Evolutionary conservation across 768 basidiomycete species (phyloP).

Genomic region (Lactarius psammicola): DNA sequence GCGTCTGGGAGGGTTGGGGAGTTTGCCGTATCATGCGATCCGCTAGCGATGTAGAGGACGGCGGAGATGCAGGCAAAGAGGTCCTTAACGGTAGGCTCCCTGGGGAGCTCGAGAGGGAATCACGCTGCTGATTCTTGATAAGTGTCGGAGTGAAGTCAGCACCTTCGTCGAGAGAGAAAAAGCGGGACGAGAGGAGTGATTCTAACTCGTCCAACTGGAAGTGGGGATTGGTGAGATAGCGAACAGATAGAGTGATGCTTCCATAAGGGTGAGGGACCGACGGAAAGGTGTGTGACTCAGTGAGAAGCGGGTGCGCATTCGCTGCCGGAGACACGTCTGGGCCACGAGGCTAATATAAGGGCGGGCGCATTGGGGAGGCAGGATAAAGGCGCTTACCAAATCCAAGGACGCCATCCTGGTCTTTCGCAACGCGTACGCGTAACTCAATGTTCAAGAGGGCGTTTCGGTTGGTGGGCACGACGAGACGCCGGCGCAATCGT

Average conservation of each 20-base stretch:
- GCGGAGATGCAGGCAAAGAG: slow-evolving; percentile 49
- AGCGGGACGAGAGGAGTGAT: slow-evolving; percentile 68
- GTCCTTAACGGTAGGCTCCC: slow-evolving; percentile 43
- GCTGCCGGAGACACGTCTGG: slow-evolving; percentile 43
- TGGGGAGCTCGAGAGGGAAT: slow-evolving; percentile 48
- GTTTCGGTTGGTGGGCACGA: slow-evolving; percentile 36
- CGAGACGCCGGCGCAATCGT: slow-evolving; percentile 48
- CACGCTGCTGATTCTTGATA: slow-evolving; percentile 59
- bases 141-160: slow-evolving; percentile 71
- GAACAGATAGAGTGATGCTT: slow-evolving; percentile 56
- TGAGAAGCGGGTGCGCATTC: slow-evolving; percentile 44
- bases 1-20: slow-evolving; percentile 36
- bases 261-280: slow-evolving; percentile 68
- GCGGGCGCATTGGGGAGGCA: slow-evolving; percentile 9
- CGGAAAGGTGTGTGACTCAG: slow-evolving; percentile 59
- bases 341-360: slow-evolving; percentile 28
- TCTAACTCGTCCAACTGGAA: slow-evolving; percentile 79
- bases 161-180: slow-evolving; percentile 66
- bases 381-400: slow-evolving; percentile 39
- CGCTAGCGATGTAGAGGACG: slow-evolving; percentile 37
- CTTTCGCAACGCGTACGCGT: slow-evolving; percentile 38
- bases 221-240: slow-evolving; percentile 63
- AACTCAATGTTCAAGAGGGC: slow-evolving; percentile 51
- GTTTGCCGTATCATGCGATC: slow-evolving; percentile 40
- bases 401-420: slow-evolving; percentile 34